Base-by-base conservation (phyloP, 2,329 filamentous ascomycete species). In the Coniochaeta hoffmannii region DNA sequence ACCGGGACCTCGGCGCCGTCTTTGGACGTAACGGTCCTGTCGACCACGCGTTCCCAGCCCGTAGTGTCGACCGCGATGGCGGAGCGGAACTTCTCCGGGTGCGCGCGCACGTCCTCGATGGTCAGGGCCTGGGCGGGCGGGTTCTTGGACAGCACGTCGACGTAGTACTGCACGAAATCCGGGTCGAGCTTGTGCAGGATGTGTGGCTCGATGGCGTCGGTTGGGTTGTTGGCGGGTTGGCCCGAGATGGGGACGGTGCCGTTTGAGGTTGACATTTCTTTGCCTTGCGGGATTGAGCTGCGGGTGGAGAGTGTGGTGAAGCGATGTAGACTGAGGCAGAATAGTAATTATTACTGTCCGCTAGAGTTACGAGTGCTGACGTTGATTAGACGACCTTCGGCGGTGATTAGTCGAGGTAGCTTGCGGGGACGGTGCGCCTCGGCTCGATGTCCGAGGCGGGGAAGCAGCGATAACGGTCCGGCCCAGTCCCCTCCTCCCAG, bases 101-200 rank as follows among this genome's bases (percentile, higher is more conserved):
- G 52, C 4, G 64, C 62, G 32, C 69, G 66, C 6, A 69, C 53
- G n/a, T 65, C 60, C 28, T 65, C 60, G 54, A 71, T 66, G n/a
- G 63, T 53, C 8, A 64, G 54, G n/a, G 62, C 49, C 31, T 61
- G 59, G 17, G 59, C 51, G 4, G 62, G 61, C 5, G 57, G 57
- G 10, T 59, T 57, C 15, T 59, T 61, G 17, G 62, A 58, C 50
- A 63, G 60, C 24, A 59, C 56, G 31, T 64, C 58, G 26, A 64
- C 56, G 46, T 68, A 63, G 35, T 64, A 63, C 24, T 60, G 50
- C 8, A 71, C 58, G n/a, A 69, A 64, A 4, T 63, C 62, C 1
- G 68, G 66, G 44, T 71, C 66, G 19, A 71, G 65, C 56, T 65
- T 62, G 17, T 65, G 15, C 7, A 51, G 17, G 15, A 51, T 51